Evolutionary conservation across 768 basidiomycete species (phyloP), one percentile per base, ranked within the genome.

Genomic region (Tylopilus rubrobrunneus): DNA sequence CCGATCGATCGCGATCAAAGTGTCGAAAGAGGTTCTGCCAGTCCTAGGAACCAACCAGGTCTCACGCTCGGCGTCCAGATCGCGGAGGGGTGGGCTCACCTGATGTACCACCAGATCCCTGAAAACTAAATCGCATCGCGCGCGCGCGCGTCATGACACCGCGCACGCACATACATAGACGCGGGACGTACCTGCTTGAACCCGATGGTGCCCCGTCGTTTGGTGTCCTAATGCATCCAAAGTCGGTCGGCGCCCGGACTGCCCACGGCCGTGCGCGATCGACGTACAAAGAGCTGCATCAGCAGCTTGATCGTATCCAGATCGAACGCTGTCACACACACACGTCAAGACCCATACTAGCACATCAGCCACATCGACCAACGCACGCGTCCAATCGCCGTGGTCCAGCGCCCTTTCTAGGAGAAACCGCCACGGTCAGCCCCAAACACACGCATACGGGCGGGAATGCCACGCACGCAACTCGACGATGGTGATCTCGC

Each of bases 11-110:
- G n/a, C 82, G 76, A 71, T 93, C 91, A 60, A 92, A 92, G 70
- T 88, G 86, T 43, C 76, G 78, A 76, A 91, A 92, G 52, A 89
- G 84, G 53, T 83, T 82, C 72, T 91, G 88, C 90, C 89, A 92
- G 67, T 92, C 88, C 80, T 83, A 8, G 17, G 40, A 3, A 12
- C 19, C 19, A 19, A 19, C 19, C 19, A 19, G 19, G 19, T 19
- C 19, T 19, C 19, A 19, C 19, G 19, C 19, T 19, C 19, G 19
- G 19, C 19, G 19, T 19, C 19, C 19, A 19, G 19, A 19, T 19
- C 19, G 19, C 19, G 19, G 19, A 19, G 19, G 19, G 19, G 19
- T 19, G 9, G 17, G 14, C 46, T 4, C 42, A 63, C 81, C 72
- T 84, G 80, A 90, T 84, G 69, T 89, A 90, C 63, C 86, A 85